Conservation (phyloP, 2,329 filamentous ascomycete species). For the Penicillium sp. region DNA sequence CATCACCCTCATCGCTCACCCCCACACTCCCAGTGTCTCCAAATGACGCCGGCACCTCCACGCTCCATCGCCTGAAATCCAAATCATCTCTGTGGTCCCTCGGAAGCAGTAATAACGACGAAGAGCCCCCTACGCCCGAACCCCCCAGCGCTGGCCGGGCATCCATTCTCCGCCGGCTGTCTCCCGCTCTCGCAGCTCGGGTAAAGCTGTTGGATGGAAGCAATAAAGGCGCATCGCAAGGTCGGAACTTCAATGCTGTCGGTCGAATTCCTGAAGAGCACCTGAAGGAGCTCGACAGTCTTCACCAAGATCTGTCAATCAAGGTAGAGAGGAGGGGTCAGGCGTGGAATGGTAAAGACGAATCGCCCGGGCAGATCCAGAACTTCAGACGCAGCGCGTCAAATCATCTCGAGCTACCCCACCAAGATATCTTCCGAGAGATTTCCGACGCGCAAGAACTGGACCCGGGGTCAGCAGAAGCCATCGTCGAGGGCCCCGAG, state of each 20-base stretch:
- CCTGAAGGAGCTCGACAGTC: constrained; percentile 43
- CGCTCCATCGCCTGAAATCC: constrained; percentile 36
- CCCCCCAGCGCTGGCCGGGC: constrained; percentile 26
- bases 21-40: constrained; percentile 32
- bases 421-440: constrained; percentile 16
- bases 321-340: constrained; percentile 41
- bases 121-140: constrained; percentile 23
- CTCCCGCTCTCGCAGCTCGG: constrained; percentile 45
- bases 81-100: constrained; percentile 40
- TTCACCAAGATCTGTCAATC: constrained; percentile 42
- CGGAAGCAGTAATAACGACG: constrained; percentile 36
- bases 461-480: constrained; percentile 17
- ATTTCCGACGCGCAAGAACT: constrained; percentile 13
- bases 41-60: constrained; percentile 28
- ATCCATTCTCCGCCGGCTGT: constrained; percentile 45
- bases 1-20: constrained; percentile 26
- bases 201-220: constrained; percentile 45
- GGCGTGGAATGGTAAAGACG: constrained; percentile 33
- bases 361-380: constrained; percentile 17
- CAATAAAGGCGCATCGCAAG: constrained; percentile 23
- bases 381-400: constrained; percentile 21
- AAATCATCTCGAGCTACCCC: constrained; percentile 23
- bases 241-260: constrained; percentile 30
- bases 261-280: constrained; percentile 46
- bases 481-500: constrained; percentile 16